phyloP scores from a whole-genome alignment of 768 basidiomycete species.

The Leccinum disarticulatum region DNA sequence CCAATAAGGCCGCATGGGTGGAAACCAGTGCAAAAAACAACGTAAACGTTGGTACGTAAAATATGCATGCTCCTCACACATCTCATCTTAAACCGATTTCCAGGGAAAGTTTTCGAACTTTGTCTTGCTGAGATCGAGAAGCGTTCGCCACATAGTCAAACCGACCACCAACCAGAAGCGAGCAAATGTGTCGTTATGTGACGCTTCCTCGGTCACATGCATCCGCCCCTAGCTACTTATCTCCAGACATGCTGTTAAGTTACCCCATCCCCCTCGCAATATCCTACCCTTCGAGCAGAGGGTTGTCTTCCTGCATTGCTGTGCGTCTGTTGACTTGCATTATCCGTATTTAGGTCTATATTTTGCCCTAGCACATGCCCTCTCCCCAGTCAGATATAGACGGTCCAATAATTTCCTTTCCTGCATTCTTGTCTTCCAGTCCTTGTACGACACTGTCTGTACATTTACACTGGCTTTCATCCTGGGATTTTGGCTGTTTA shows the following conservation, averaged over 20 bases:
- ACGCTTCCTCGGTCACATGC: conserved; percentile 20
- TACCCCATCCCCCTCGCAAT: conserved; percentile 31
- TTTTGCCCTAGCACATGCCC: conserved; percentile 20
- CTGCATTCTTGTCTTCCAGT: conserved; percentile 22
- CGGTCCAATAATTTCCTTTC: conserved; percentile 31
- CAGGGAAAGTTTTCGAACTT: conserved; percentile 82
- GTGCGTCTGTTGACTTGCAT: conserved; percentile 34
- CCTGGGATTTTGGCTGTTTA: conserved; percentile 29
- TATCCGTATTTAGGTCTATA: conserved; percentile 37
- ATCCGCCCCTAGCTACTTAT: conserved; percentile 11
- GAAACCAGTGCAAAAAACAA: conserved; percentile 90
- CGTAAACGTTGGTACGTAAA: conserved; percentile 78
- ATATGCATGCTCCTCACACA: not conserved
- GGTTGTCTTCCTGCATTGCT: conserved; percentile 28
- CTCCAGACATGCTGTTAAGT: conserved; percentile 28
- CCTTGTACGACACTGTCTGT: conserved; percentile 33
- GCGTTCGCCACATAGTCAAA: conserved; percentile 52
- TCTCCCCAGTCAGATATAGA: conserved; percentile 28
- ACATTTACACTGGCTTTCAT: conserved; percentile 32
- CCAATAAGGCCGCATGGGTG: conserved; percentile 74
- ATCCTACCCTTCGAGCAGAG: conserved; percentile 27
- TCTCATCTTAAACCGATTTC: conserved; percentile 1
- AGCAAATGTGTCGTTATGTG: conserved; percentile 58
- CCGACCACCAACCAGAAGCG: conserved; percentile 43
- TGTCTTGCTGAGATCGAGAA: conserved; percentile 84